Conservation (phyloP, 1,284 basidiomycete genomes). For the Sporisorium graminicola region DNA sequence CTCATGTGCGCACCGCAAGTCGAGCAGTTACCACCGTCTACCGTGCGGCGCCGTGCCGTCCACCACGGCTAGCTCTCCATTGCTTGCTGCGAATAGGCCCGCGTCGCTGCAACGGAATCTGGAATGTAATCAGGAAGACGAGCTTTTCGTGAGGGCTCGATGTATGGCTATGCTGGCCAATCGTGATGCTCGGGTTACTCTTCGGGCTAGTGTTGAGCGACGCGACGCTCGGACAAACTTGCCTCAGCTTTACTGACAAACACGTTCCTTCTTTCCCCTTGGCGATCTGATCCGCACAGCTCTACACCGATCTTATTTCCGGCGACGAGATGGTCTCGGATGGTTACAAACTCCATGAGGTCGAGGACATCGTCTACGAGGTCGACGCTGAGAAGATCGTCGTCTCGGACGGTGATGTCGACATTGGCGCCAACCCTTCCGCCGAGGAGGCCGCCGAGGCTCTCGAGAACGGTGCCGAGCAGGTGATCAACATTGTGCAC, state of each 20-base stretch:
- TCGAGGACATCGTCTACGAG: slow-evolving; percentile 90
- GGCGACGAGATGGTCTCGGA: slow-evolving; percentile 83
- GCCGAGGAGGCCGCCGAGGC: slow-evolving; percentile 87
- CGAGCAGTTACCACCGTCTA: neutral
- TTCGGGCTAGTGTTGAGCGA: slow-evolving; percentile 8
- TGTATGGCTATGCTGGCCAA: no score
- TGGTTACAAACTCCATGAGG: slow-evolving; percentile 76
- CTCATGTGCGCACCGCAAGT: neutral
- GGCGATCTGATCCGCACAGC: slow-evolving; percentile 69
- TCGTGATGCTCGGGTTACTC: no score
- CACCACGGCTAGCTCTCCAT: neutral
- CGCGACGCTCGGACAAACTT: neutral
- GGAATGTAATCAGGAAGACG: no score
- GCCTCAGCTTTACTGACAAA: slow-evolving; percentile 8
- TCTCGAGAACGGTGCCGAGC: slow-evolving; percentile 80
- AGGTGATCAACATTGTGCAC: slow-evolving; percentile 91
- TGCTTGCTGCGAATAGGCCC: neutral
- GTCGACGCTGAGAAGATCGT: slow-evolving; percentile 84
- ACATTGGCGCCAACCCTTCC: slow-evolving; percentile 82
- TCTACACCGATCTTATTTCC: slow-evolving; percentile 79
- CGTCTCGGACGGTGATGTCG: slow-evolving; percentile 85
- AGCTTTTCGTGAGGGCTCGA: no score
- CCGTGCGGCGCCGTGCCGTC: neutral
- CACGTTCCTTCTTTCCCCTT: neutral
- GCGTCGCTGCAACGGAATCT: neutral